Base-by-base conservation (phyloP, 2,329 filamentous ascomycete species). In the Alternaria triticina region DNA sequence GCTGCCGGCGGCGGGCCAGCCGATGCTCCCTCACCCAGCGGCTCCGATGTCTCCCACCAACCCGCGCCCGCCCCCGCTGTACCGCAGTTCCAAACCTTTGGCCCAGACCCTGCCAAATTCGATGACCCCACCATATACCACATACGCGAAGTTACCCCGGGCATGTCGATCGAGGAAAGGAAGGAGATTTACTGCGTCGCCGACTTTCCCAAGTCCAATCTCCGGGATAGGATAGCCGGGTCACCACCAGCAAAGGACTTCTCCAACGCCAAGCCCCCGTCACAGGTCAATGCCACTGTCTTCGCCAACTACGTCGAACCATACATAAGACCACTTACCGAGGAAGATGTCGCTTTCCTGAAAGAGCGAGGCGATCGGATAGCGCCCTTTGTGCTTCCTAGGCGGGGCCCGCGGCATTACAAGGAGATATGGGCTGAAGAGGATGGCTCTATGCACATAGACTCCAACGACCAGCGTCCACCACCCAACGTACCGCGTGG, bases 231-330 rank as follows among this genome's bases (percentile, higher is more conserved):
- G 70, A 96, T 97, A 67, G 91, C 95, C 11, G 96, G 96, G 51
- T 90, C 91, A 43, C 92, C 94, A 1, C 95, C 96, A 1, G 94
- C 98, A 79, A 94, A 93, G 78, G 96, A 99, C 82, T 98, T 97
- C 75, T 97, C 93, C 77, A 97, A 89, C 76, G 91, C 93, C 33
- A 99, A 98, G 78, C 94, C 95, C 6, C 90, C 90, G 20, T 97
- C 95, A 73, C 96, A 99, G 83, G 96, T 98, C 78, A 94, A 92
- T 77, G 96, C 96, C 69, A 91, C 89, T 60, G 97, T 95, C 2
- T 99, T 99, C 80, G 90, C 91, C n/a, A 90, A 91, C 6, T 97
- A 96, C 76, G 87, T 96, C 58, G 96, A 99, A 67, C 93, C 94
- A 0, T 98, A 92, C 82, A 96, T 97, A 69, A 89, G 95, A 6